Base-by-base conservation (phyloP, 768 basidiomycete species). In the Mycena maculata region DNA sequence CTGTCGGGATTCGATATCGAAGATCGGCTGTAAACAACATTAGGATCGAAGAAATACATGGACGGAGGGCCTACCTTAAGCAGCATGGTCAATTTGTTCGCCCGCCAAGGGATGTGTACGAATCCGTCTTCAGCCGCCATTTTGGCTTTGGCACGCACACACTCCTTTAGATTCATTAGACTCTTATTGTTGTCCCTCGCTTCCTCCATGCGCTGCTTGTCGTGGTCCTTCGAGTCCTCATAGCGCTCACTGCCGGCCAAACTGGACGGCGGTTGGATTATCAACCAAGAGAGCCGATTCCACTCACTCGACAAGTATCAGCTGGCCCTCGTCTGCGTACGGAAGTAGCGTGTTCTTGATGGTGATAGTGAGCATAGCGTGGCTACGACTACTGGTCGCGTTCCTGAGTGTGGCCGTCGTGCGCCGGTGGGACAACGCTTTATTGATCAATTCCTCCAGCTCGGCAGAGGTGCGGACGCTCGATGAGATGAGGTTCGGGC, bases 101-200 rank as follows among this genome's bases (percentile, higher is more conserved):
- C 42, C 33, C 79, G 71, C 72, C 75, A 80, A 0, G 79, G 79
- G 38, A 80, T 79, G 60, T 80, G 79, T 27, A 79, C 79, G 53
- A 80, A 80, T 28, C 76, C 78, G 38, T 78, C 79, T 57, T 80
- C 78, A 16, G 67, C 66, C 12, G 76, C 77, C 69, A 79, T 78
- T 64, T 76, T 78, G 20, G 79, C 79, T 60, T 77, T 79, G 30
- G 79, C 78, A 25, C 76, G 76, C 20, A 80, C 79, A 45, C 79
- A 80, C 42, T 80, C 79, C 69, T 80, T 80, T 44, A 80, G 73
- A 53, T 75, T 74, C 76, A 79, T 77, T 25, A 80, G 69, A 48
- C 75, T 77, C 66, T 78, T 79, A 72, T 80, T 80, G 62, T 79
- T 80, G 62, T 79, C 79, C 15, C 75, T 59, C 11, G 75, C 73